Percentiles rank a stretch among this genome's conserved stretches.
Evolutionary conservation across 805 yeast genomes (phyloP).

Genomic region (Hanseniaspora lindneri): DNA sequence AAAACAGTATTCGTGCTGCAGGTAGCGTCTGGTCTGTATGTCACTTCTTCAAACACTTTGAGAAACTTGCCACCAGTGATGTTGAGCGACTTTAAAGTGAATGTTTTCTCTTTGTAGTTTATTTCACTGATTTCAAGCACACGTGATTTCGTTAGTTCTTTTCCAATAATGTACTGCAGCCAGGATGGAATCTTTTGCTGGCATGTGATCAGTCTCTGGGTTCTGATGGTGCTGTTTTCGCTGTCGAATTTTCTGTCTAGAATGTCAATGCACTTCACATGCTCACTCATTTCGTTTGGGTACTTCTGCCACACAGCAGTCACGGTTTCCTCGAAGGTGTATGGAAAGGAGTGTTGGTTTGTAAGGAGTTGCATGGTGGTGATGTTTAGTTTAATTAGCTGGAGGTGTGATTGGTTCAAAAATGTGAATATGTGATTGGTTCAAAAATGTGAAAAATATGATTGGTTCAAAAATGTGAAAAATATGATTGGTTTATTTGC

Average conservation of each 20-base stretch:
- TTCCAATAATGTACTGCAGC: conserved; percentile 64
- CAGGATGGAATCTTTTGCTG: conserved; percentile 77
- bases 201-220: conserved; percentile 83
- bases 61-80: conserved; percentile 66
- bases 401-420: too few relatives aligned
- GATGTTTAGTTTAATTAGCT: too few relatives aligned
- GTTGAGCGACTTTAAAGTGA: conserved; percentile 76
- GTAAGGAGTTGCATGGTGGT: conserved; percentile 85
- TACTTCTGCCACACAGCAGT: conserved; percentile 95
- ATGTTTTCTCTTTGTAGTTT: conserved; percentile 49
- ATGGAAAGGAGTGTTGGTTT: conserved; percentile 55
- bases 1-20: conserved; percentile 46
- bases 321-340: conserved; percentile 89
- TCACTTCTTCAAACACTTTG: conserved; percentile 77
- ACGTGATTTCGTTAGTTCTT: conserved; percentile 49
- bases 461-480: too few relatives aligned
- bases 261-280: conserved; percentile 88
- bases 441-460: too few relatives aligned
- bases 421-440: too few relatives aligned
- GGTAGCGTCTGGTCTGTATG: conserved; percentile 50
- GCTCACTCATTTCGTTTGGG: conserved; percentile 88
- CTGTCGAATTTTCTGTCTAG: conserved; percentile 57
- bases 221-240: conserved; percentile 43
- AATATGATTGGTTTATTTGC: too few relatives aligned
- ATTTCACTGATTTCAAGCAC: conserved; percentile 85